phyloP scores from a whole-genome alignment of 1,139 yeast genomes.

The Ogataea hybrid region DNA sequence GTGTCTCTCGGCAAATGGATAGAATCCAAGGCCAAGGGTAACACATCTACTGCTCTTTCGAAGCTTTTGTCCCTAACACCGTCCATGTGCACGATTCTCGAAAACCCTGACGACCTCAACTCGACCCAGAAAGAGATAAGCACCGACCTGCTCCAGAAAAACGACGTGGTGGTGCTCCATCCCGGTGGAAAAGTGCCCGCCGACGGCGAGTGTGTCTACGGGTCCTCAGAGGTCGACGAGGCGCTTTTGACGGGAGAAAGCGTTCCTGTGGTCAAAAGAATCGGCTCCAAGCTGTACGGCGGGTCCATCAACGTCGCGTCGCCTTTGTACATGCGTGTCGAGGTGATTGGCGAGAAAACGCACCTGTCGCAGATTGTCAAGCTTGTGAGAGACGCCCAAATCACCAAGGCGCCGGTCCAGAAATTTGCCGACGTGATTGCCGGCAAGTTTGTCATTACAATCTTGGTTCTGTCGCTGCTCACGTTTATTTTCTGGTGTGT shows the following conservation, averaged over 20 bases:
- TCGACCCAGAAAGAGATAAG: constrained; percentile 40
- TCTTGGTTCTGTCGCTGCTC: constrained; percentile 55
- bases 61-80: constrained; percentile 80
- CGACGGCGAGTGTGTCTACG: constrained; percentile 78
- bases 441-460: constrained; percentile 79
- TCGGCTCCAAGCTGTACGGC: constrained; percentile 71
- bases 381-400: constrained; percentile 86
- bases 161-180: constrained; percentile 71
- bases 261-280: constrained; percentile 59
- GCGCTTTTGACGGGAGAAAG: constrained; percentile 91
- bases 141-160: constrained; percentile 72
- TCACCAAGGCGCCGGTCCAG: constrained; percentile 87
- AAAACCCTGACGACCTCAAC: constrained; percentile 32
- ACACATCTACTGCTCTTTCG: constrained; percentile 86
- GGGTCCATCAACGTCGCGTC: constrained; percentile 90
- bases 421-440: constrained; percentile 84
- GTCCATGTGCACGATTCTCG: constrained; percentile 64
- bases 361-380: constrained; percentile 84
- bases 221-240: constrained; percentile 83
- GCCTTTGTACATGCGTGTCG: constrained; percentile 64
- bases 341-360: constrained; percentile 76
- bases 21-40: constrained; percentile 91
- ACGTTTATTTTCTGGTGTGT: constrained; percentile 74
- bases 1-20: constrained; percentile 87
- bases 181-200: constrained; percentile 93